Conservation (phyloP, 352 stramenopile species). For the Albugo candida region DNA sequence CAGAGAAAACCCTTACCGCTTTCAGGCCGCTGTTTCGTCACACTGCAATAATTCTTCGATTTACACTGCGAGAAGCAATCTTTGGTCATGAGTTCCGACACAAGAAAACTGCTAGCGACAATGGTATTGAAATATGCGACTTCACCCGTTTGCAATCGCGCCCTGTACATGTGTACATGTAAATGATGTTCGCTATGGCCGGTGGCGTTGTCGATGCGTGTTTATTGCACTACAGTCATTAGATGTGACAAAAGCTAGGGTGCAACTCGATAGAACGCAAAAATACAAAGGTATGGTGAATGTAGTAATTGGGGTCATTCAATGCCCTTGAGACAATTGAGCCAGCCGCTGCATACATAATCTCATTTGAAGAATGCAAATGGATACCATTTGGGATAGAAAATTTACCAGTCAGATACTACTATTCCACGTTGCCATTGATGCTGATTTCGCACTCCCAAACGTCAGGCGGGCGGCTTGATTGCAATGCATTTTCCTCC, state of each 20-base stretch:
- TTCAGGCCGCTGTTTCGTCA: too few relatives aligned
- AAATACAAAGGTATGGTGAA: conserved; percentile 78
- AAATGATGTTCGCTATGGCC: conserved; percentile 73
- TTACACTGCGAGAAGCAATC: too few relatives aligned
- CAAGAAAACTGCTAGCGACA: conserved; percentile 46
- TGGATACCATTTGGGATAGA: conserved; percentile 59
- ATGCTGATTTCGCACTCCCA: too few relatives aligned
- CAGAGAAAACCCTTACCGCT: too few relatives aligned
- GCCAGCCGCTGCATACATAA: conserved; percentile 64
- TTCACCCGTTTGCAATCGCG: conserved; percentile 41
- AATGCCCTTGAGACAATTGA: conserved; percentile 66
- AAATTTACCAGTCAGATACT: conserved; percentile 85
- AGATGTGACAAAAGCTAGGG: conserved; percentile 70
- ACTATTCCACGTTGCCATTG: conserved; percentile 40
- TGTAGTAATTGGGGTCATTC: conserved; percentile 51
- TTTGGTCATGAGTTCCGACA: too few relatives aligned
- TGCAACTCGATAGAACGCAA: conserved; percentile 52
- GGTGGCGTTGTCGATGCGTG: conserved; percentile 73
- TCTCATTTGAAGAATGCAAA: conserved; percentile 55
- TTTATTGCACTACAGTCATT: conserved; percentile 58
- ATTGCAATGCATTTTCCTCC: too few relatives aligned
- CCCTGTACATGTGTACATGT: conserved; percentile 47
- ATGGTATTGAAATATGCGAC: conserved; percentile 58
- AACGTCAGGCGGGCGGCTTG: too few relatives aligned
- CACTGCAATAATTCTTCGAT: too few relatives aligned